Evolutionary conservation across 306 rosid species (phyloP).

Genomic region (Gastrolobium villosum): DNA sequence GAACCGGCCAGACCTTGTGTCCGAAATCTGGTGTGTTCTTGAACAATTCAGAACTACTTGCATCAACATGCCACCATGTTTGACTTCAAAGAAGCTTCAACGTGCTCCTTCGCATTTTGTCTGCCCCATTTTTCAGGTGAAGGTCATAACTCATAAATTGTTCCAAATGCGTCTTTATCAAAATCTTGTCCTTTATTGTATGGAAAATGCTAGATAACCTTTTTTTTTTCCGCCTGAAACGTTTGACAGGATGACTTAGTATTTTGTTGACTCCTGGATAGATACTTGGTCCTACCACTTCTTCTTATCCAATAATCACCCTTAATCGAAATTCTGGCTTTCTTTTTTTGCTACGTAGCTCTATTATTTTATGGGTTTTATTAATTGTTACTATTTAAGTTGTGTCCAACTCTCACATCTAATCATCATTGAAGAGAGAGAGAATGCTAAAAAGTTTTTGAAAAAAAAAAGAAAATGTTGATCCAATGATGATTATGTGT

Average conservation of each 20-base stretch:
- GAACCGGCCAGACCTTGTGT: conserved; percentile 74
- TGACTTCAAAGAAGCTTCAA: conserved; percentile 68
- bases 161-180: conserved; percentile 39
- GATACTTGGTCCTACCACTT: background rate
- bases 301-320: conserved; percentile 1
- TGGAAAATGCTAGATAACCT: conserved; percentile 31
- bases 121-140: conserved; percentile 97
- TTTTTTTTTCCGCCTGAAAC: background rate
- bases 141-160: conserved; percentile 35
- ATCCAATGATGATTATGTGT: no score
- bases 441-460: no score
- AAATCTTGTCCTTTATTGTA: conserved; percentile 5
- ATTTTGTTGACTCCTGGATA: background rate
- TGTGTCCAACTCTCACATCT: no score
- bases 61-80: conserved; percentile 53
- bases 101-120: conserved; percentile 88
- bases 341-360: background rate
- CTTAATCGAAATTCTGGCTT: background rate
- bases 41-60: conserved; percentile 73
- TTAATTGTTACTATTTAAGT: no score
- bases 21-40: conserved; percentile 73
- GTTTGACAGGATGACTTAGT: background rate
- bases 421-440: no score
- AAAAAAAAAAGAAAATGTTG: no score
- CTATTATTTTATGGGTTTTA: background rate